Base-by-base conservation (phyloP, 2,329 filamentous ascomycete genomes). In the Sarocladium strictum region DNA sequence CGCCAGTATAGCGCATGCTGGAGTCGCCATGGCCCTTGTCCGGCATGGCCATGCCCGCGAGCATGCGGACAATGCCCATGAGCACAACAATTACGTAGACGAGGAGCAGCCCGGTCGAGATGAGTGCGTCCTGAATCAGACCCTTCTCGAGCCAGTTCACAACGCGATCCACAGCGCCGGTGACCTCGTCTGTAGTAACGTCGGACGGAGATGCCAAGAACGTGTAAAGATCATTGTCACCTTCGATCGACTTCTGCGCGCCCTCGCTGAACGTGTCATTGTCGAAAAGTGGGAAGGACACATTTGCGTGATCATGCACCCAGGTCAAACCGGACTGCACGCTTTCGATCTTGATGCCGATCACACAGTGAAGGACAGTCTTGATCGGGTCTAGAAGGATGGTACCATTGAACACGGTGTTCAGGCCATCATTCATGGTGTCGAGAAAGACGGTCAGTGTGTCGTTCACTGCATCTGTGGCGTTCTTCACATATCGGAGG, bases 271-370 rank as follows among this genome's bases (percentile, higher is more conserved):
- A 96, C 1, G 88, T 89, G 66, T 96, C 80, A 62, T 89, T 86
- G 24, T 83, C 77, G 57, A 97, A 84, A 53, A 81, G 71, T 0
- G 94, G 94, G 62, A 99, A 87, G 57, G 83, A 76, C 62, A 99
- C 80, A 58, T 94, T 82, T 3, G 94, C 90, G 66, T 97, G 76
- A 61, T 97, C 86, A 63, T 89, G 83, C 11, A 96, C 88, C 93
- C 93, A 99, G 1, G 89, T 96, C n/a, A 97, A 78, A 12, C 88
- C 94, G 65, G 88, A 86, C 68, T 97, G 84, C 60, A 99, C 83
- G 21, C 85, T 81, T 60, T 89, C 84, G 58, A 97, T 79, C 75
- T 97, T 97, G 64, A 96, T 78, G 7, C 86, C 84, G 59, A 97
- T 83, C n/a, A 97, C 77, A 65, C 94, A 97, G 65, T 89, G 81